Percentiles rank a stretch among this genome's conserved stretches.
These are phyloP conservation scores for Astrephomene gubernaculifera DNA, from an alignment of 139 green algal genomes.

Conservation along the genomic window DNA sequence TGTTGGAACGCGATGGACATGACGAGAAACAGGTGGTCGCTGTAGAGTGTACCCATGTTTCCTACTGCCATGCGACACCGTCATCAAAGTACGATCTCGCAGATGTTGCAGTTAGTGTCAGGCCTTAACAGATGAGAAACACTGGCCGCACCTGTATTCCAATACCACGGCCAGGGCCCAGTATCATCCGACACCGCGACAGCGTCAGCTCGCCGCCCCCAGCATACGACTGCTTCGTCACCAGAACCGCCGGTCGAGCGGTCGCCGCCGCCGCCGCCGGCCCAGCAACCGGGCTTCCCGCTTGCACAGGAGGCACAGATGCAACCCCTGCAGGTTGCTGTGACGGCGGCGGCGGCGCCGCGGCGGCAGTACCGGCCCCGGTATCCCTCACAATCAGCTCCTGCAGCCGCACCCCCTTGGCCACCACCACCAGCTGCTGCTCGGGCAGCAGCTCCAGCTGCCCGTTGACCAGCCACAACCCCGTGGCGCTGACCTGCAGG, in stretches of 20 bases:
- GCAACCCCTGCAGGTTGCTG: neutral
- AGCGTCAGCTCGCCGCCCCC: constrained; percentile 16
- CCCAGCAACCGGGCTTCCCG: neutral
- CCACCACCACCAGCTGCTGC: constrained; percentile 26
- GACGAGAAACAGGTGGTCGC: neutral
- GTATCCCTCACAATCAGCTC: constrained; percentile 1
- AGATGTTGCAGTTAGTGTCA: too few species aligned
- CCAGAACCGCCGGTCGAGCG: neutral
- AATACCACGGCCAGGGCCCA: neutral
- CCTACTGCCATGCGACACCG: too few species aligned
- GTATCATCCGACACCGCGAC: neutral
- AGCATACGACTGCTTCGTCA: constrained; percentile 39
- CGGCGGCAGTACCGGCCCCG: neutral
- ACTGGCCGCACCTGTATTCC: constrained; percentile 17
- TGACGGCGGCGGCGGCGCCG: neutral
- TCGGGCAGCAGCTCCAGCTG: constrained; percentile 15
- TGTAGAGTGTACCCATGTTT: too few species aligned
- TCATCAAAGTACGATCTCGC: too few species aligned
- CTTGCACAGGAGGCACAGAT: neutral
- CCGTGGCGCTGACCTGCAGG: neutral
- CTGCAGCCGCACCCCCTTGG: neutral
- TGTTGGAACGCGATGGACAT: neutral
- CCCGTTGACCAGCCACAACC: constrained; percentile 17
- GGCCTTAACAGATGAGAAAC: too few species aligned
- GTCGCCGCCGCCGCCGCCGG: neutral